These are phyloP conservation scores for Dacryopinax spathularia DNA, from an alignment of 768 basidiomycete genomes.

Conservation along the genomic window DNA sequence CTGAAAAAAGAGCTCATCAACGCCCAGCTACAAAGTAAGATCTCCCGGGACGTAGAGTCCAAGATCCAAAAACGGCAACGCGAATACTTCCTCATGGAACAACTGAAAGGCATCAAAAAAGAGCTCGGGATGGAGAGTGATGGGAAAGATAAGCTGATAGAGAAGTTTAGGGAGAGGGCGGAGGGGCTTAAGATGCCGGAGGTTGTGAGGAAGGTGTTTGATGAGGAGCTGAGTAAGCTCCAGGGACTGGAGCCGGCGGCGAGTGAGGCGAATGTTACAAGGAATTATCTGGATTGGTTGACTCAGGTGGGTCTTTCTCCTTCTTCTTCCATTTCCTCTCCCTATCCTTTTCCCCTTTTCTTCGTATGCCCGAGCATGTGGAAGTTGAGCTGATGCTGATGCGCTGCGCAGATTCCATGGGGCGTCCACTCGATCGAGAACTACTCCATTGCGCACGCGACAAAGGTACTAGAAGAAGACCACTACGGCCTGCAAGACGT, in stretches of 20 bases:
- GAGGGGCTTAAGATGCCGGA: slow-evolving; percentile 76
- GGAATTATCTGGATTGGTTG: slow-evolving; percentile 89
- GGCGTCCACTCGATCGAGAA: slow-evolving; percentile 89
- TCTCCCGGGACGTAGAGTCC: slow-evolving; percentile 80
- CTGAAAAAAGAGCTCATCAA: slow-evolving; percentile 98
- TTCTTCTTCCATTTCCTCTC: slow-evolving; percentile 9
- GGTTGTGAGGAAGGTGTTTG: slow-evolving; percentile 80
- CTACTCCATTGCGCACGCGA: slow-evolving; percentile 71
- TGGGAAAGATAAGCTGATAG: slow-evolving; percentile 86
- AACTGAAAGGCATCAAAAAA: slow-evolving; percentile 91
- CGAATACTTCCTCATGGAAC: slow-evolving; percentile 94
- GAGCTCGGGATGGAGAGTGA: slow-evolving; percentile 91
- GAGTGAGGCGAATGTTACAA: slow-evolving; percentile 82
- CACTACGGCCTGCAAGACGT: slow-evolving; percentile 88
- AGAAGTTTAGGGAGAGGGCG: slow-evolving; percentile 82
- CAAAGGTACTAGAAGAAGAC: slow-evolving; percentile 78
- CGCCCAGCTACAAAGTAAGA: slow-evolving; percentile 84
- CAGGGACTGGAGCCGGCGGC: slow-evolving; percentile 80
- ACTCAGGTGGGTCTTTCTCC: slow-evolving; percentile 40
- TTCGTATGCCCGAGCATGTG: too few relatives aligned
- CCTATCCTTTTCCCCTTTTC: neutral
- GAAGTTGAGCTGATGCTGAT: neutral
- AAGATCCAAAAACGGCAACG: slow-evolving; percentile 90
- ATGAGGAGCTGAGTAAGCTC: slow-evolving; percentile 87
- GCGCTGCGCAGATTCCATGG: slow-evolving; percentile 68